Percentiles rank a stretch among this genome's conserved stretches.
Conservation (phyloP, 1,284 basidiomycete species). For the Malassezia japonica region DNA sequence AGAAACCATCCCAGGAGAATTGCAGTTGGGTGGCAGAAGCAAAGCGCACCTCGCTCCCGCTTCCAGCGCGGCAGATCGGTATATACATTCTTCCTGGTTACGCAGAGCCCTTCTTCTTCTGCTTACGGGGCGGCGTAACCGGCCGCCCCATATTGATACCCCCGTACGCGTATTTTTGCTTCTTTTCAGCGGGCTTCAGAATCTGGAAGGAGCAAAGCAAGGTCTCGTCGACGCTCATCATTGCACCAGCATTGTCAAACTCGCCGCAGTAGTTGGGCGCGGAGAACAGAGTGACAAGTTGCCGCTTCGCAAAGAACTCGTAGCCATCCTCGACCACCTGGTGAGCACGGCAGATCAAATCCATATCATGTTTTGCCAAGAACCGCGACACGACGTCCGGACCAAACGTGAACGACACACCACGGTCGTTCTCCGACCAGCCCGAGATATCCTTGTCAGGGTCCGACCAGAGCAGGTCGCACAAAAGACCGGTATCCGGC, state of each 20-base stretch:
- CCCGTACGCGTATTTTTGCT: conserved; percentile 61
- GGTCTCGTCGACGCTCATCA: conserved; percentile 99
- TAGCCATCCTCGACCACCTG: conserved; percentile 99
- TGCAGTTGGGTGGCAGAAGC: too few relatives aligned
- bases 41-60: not conserved
- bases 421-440: conserved; percentile 98
- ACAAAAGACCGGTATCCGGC: conserved; percentile 93
- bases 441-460: conserved; percentile 99
- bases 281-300: conserved; percentile 91
- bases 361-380: conserved; percentile 97
- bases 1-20: too few relatives aligned
- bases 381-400: conserved; percentile 95
- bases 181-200: conserved; percentile 97
- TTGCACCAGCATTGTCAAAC: conserved; percentile 97
- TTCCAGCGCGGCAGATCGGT: conserved; percentile 10
- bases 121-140: conserved; percentile 54
- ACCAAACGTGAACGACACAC: conserved; percentile 96
- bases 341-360: conserved; percentile 94
- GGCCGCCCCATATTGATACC: conserved; percentile 52
- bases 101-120: conserved; percentile 50
- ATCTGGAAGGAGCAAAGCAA: conserved; percentile 90
- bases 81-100: conserved; percentile 14
- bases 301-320: conserved; percentile 96
- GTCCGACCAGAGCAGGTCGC: conserved; percentile 96
- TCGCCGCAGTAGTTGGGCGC: conserved; percentile 97